Percentiles rank a stretch among this genome's conserved stretches.
phyloP scores from a whole-genome alignment of 805 yeast species.

The Yamadazyma ubonensis region DNA sequence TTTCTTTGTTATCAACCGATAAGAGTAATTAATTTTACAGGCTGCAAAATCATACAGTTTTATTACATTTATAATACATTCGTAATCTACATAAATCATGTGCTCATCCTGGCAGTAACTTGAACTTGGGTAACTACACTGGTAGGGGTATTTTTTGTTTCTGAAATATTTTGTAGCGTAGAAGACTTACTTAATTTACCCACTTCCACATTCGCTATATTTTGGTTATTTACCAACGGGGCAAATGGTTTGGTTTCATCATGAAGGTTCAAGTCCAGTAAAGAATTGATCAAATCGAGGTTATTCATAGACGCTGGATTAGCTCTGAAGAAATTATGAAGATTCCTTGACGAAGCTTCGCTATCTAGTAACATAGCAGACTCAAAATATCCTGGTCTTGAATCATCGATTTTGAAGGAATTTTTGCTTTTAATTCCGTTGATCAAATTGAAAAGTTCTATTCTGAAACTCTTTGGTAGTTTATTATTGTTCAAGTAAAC shows the following conservation, averaged over 20 bases:
- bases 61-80: neutral
- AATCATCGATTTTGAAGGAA: slow-evolving; percentile 53
- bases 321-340: slow-evolving; percentile 32
- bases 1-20: no score
- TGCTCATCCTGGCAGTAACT: slow-evolving; percentile 42
- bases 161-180: slow-evolving; percentile 23
- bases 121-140: slow-evolving; percentile 42
- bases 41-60: neutral
- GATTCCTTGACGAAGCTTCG: slow-evolving; percentile 44
- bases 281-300: slow-evolving; percentile 9
- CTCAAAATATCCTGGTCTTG: slow-evolving; percentile 62
- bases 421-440: slow-evolving; percentile 53
- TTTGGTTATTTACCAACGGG: slow-evolving; percentile 17
- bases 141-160: slow-evolving; percentile 26
- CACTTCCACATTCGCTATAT: slow-evolving; percentile 11
- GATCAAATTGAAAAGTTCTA: slow-evolving; percentile 54
- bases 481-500: slow-evolving; percentile 43
- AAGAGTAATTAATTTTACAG: no score
- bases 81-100: slow-evolving; percentile 16
- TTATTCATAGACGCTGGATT: slow-evolving; percentile 7
- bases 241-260: slow-evolving; percentile 12
- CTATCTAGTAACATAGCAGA: slow-evolving; percentile 52
- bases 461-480: slow-evolving; percentile 47
- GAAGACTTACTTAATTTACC: slow-evolving; percentile 30
- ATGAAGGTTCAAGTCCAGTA: slow-evolving; percentile 12